Percentiles rank a stretch among this genome's conserved stretches.
These are phyloP conservation scores for Tetracladium setigerum DNA, from an alignment of 495 filamentous ascomycete genomes.

Conservation along the genomic window DNA sequence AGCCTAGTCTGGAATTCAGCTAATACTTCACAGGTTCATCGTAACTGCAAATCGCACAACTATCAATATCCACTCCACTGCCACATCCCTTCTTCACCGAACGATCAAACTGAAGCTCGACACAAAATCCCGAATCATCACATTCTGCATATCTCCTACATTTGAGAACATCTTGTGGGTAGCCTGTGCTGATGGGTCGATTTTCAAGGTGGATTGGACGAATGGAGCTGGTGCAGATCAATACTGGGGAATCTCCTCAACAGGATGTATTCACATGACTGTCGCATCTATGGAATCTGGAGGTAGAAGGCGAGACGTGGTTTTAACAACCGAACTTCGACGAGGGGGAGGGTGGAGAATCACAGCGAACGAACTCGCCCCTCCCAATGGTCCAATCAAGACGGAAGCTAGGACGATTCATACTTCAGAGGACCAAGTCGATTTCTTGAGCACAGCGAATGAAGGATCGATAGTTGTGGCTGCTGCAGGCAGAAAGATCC, in stretches of 20 bases:
- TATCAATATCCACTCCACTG: constrained; percentile 73
- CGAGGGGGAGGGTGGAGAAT: constrained; percentile 31
- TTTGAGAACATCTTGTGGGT: constrained; percentile 59
- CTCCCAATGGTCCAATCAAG: constrained; percentile 17
- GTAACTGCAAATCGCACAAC: constrained; percentile 52
- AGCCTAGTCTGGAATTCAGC: constrained; percentile 22
- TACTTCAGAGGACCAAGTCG: constrained; percentile 16
- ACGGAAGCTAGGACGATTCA: constrained; percentile 20
- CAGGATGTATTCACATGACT: constrained; percentile 33
- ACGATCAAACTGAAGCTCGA: constrained; percentile 38
- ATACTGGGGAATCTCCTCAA: constrained; percentile 29
- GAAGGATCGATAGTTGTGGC: constrained; percentile 29
- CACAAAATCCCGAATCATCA: constrained; percentile 33
- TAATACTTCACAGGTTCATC: constrained; percentile 45
- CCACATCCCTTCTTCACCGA: constrained; percentile 70
- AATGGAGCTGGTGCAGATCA: constrained; percentile 40
- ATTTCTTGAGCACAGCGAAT: constrained; percentile 18
- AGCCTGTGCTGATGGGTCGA: constrained; percentile 52
- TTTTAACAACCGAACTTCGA: constrained; percentile 31
- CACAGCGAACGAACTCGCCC: constrained; percentile 28
- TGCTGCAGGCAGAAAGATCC: constrained; percentile 28
- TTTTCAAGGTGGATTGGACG: constrained; percentile 74
- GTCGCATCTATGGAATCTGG: constrained; percentile 33
- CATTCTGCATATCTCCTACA: constrained; percentile 51
- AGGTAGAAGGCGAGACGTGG: constrained; percentile 30